phyloP scores from a whole-genome alignment of 305 asterid species.

The Salvia sclarea region DNA sequence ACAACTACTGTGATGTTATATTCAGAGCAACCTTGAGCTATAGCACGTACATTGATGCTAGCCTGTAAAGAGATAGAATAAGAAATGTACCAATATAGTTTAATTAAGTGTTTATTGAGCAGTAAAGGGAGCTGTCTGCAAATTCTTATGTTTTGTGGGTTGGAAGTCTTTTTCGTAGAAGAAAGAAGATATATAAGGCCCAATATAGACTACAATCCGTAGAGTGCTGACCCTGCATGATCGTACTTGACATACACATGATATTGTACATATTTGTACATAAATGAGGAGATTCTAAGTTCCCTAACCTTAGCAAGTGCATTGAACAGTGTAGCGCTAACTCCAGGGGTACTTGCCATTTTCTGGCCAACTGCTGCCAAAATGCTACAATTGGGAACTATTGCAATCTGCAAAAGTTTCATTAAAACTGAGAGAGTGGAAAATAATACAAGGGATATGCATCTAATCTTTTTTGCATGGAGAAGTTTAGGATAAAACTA shows the following conservation, averaged over 20 bases:
- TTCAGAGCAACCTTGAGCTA: slow-evolving; percentile 99
- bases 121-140: too few relatives aligned
- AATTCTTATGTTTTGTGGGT: not conserved
- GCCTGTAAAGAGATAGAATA: slow-evolving; percentile 65
- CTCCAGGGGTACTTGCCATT: slow-evolving; percentile 99
- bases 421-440: too few relatives aligned
- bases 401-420: slow-evolving; percentile 64
- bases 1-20: slow-evolving; percentile 86
- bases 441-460: too few relatives aligned
- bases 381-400: slow-evolving; percentile 90
- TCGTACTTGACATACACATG: too few relatives aligned
- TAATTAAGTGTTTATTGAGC: too few relatives aligned
- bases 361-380: slow-evolving; percentile 97
- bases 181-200: too few relatives aligned
- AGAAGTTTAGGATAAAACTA: not conserved
- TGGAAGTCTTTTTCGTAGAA: too few relatives aligned
- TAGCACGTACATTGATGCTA: slow-evolving; percentile 87
- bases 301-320: slow-evolving; percentile 91
- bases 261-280: not conserved
- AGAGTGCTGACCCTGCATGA: too few relatives aligned
- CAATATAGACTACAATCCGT: too few relatives aligned
- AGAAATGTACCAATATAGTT: too few relatives aligned
- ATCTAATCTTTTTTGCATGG: too few relatives aligned
- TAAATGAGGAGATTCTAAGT: not conserved
- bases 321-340: slow-evolving; percentile 93